phyloP scores from a whole-genome alignment of 495 filamentous ascomycete species.

The Hypoxylon lienhwacheense region DNA sequence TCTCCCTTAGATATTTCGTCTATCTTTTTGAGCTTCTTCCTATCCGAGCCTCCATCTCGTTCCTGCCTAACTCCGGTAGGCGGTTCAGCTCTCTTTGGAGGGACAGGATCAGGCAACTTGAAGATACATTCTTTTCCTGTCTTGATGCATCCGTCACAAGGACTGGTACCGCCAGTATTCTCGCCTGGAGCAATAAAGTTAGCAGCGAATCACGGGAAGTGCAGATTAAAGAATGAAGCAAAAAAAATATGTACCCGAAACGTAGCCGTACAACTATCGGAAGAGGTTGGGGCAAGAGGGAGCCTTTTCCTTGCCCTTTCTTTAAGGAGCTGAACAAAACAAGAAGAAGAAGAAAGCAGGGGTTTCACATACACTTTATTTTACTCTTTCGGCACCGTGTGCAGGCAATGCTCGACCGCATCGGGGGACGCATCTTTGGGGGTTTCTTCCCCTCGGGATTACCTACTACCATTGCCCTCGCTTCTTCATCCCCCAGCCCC shows the following conservation, averaged over 20 bases:
- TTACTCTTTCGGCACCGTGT: slow-evolving; percentile 77
- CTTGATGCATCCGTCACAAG: slow-evolving; percentile 76
- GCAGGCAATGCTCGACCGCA: slow-evolving; percentile 82
- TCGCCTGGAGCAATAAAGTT: slow-evolving; percentile 43
- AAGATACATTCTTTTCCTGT: slow-evolving; percentile 78
- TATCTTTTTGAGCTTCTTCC: slow-evolving; percentile 62
- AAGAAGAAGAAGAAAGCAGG: neutral
- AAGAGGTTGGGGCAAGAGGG: too few relatives aligned
- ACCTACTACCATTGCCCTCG: slow-evolving; percentile 31
- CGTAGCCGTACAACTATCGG: neutral
- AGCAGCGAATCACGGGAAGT: slow-evolving; percentile 1
- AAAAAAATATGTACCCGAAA: neutral
- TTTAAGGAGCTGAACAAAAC: neutral
- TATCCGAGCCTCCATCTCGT: slow-evolving; percentile 60
- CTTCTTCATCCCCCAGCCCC: slow-evolving; percentile 31
- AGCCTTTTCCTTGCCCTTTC: neutral
- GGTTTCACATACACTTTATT: slow-evolving; percentile 60
- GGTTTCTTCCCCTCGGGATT: slow-evolving; percentile 50
- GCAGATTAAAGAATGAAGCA: slow-evolving; percentile 45
- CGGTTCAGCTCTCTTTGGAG: slow-evolving; percentile 60
- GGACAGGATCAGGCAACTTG: slow-evolving; percentile 60
- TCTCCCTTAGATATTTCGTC: slow-evolving; percentile 51
- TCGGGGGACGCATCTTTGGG: slow-evolving; percentile 54
- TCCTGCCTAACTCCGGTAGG: slow-evolving; percentile 55
- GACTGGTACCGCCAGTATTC: slow-evolving; percentile 73